Base-by-base conservation (phyloP, 345 rosid genomes). In the Cardamine chenopodiifolia region DNA sequence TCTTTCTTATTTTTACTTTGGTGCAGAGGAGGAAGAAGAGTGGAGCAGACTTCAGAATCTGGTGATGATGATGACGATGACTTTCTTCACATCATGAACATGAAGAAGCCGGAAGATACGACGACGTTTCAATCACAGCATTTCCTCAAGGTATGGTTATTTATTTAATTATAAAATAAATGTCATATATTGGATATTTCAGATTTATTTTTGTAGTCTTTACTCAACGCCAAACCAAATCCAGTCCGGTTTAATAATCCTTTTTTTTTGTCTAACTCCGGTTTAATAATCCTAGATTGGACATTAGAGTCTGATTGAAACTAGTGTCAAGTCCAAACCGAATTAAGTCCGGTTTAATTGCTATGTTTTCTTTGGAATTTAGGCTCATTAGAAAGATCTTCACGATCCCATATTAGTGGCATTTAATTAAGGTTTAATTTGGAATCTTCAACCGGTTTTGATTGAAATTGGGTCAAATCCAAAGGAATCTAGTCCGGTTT, bases 11-110 rank as follows among this genome's bases (percentile, higher is more conserved):
- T 22, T 31, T 67, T 22, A 68, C 73, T 66, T 66, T 78, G 58
- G 58, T 39, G 56, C 77, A 72, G 81, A 23, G 66, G 77, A 29
- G 42, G 73, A 71, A 40, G 64, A 32, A 65, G 66, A 57, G 26
- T 10, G 15, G 47, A 71, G 72, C 83, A 82, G 77, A 78, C 54
- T 72, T 65, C 60, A 72, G 77, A 75, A 61, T 58, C 56, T 31
- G 70, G 49, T 68, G 71, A 75, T 40, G 78, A 62, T 59, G 64
- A 69, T 70, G 86, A 79, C 61, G 86, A 7, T 50, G 77, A 72
- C 73, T 72, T 78, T 54, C 65, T 81, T 81, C 82, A 82, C 72
- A 68, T 63, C 75, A 79, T 81, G 76, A 78, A 65, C 85, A 81
- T 71, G 34, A 69, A 75, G 60, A 55, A 64, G 40, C 77, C 71